Evolutionary conservation across 1,139 yeast genomes (phyloP).

Genomic region (Taphrina communis): DNA sequence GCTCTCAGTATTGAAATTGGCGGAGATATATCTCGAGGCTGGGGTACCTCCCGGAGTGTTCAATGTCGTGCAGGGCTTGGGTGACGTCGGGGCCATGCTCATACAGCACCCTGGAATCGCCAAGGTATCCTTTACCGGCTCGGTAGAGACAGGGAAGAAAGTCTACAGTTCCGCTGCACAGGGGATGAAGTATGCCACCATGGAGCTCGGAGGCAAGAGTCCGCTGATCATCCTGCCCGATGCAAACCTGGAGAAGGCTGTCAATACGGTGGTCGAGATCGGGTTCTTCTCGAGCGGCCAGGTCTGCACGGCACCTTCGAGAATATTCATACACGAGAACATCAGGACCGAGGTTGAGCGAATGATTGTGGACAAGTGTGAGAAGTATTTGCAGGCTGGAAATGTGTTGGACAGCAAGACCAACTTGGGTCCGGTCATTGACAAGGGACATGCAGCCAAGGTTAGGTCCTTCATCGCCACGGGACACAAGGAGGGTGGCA

Average conservation of each 20-base stretch:
- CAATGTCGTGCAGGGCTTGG: slow-evolving; percentile 77
- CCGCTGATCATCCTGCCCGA: slow-evolving; percentile 79
- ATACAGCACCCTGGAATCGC: slow-evolving; percentile 69
- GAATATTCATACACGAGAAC: slow-evolving; percentile 76
- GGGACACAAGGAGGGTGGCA: slow-evolving; percentile 29
- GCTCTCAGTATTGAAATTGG: slow-evolving; percentile 71
- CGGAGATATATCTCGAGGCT: slow-evolving; percentile 66
- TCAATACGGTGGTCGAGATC: slow-evolving; percentile 64
- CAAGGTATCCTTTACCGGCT: slow-evolving; percentile 85
- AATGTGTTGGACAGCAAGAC: slow-evolving; percentile 11
- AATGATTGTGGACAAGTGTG: slow-evolving; percentile 49
- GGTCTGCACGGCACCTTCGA: slow-evolving; percentile 86
- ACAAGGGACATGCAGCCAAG: slow-evolving; percentile 22
- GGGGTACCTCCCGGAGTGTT: slow-evolving; percentile 82
- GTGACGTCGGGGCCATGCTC: slow-evolving; percentile 77
- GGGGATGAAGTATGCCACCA: slow-evolving; percentile 76
- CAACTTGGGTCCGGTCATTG: slow-evolving; percentile 17
- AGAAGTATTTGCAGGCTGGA: slow-evolving; percentile 16
- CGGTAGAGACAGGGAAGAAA: slow-evolving; percentile 77
- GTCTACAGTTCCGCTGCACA: slow-evolving; percentile 75
- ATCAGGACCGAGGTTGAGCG: slow-evolving; percentile 72
- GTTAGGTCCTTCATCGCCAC: slow-evolving; percentile 27
- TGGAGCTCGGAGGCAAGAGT: slow-evolving; percentile 87
- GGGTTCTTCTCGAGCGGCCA: slow-evolving; percentile 85
- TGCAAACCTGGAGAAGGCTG: slow-evolving; percentile 69